A percentile compares a stretch with the other conserved stretches of the same genome.
These are phyloP conservation scores for Pseudocercospora fijiensis DNA, from an alignment of 2,329 filamentous ascomycete genomes.

Conservation along the genomic window DNA sequence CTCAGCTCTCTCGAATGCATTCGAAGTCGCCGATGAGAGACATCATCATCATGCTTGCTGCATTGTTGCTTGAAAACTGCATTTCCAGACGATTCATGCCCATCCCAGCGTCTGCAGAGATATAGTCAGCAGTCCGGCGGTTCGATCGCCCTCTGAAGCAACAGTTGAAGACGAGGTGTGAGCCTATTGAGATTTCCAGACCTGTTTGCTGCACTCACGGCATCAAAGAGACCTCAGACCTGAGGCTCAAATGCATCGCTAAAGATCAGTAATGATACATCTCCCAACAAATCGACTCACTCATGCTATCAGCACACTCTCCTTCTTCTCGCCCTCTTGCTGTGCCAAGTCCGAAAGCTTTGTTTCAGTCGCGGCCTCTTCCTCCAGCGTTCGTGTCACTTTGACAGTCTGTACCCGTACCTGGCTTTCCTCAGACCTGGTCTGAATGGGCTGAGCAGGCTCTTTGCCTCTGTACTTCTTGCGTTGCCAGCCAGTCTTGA, in stretches of 20 bases:
- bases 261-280: slow-evolving; percentile 4
- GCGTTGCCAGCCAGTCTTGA: slow-evolving; percentile 78
- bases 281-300: not conserved
- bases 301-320: slow-evolving; percentile 1
- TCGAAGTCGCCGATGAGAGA: too few species aligned
- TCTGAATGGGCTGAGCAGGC: slow-evolving; percentile 13
- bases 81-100: too few species aligned
- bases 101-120: too few species aligned
- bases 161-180: too few species aligned
- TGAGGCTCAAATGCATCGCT: not conserved
- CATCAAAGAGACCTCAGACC: not conserved
- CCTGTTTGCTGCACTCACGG: not conserved
- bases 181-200: too few species aligned
- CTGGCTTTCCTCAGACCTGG: slow-evolving; percentile 9
- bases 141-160: too few species aligned
- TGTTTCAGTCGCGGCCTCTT: slow-evolving; percentile 12
- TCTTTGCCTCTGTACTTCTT: slow-evolving; percentile 48
- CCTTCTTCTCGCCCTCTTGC: slow-evolving; percentile 7
- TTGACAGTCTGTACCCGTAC: slow-evolving; percentile 21
- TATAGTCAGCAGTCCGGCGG: too few species aligned
- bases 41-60: too few species aligned
- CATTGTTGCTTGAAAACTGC: too few species aligned
- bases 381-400: slow-evolving; percentile 27
- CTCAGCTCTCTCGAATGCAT: too few species aligned
- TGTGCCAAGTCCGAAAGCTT: not conserved